These are phyloP conservation scores for Ogataea pini DNA, from an alignment of 805 yeast genomes.

Conservation along the genomic window DNA sequence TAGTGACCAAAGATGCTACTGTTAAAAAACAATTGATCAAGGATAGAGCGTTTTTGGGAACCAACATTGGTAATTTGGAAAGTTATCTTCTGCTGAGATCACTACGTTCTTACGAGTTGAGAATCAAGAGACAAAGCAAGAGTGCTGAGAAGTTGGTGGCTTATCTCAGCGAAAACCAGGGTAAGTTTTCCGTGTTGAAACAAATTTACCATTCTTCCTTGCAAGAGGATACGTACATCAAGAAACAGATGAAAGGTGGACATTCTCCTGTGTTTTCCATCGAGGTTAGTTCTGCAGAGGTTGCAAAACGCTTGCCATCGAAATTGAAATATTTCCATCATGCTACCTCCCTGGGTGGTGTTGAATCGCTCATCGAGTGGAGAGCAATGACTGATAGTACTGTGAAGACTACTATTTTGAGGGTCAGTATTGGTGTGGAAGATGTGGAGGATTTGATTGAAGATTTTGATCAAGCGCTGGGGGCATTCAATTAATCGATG, in stretches of 20 bases:
- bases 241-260: constrained; percentile 64
- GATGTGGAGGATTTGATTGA: constrained; percentile 71
- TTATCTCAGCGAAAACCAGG: constrained; percentile 52
- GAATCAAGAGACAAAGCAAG: constrained; percentile 65
- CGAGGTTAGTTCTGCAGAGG: constrained; percentile 46
- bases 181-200: constrained; percentile 48
- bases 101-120: constrained; percentile 73
- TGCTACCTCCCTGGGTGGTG: constrained; percentile 92
- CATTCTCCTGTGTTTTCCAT: constrained; percentile 76
- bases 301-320: constrained; percentile 66
- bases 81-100: constrained; percentile 74
- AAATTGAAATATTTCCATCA: constrained; percentile 74
- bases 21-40: constrained; percentile 47
- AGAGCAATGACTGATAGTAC: constrained; percentile 69
- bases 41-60: constrained; percentile 75
- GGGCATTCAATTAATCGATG: constrained; percentile 8
- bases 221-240: constrained; percentile 69
- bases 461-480: constrained; percentile 68
- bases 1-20: constrained; percentile 60
- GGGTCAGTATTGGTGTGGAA: constrained; percentile 83
- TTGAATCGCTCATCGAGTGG: constrained; percentile 91
- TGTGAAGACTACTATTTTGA: constrained; percentile 57
- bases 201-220: constrained; percentile 71
- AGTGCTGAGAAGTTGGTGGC: constrained; percentile 64
- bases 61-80: constrained; percentile 78